phyloP scores from a whole-genome alignment of 768 basidiomycete genomes.

The Paxillus rubicundulus region DNA sequence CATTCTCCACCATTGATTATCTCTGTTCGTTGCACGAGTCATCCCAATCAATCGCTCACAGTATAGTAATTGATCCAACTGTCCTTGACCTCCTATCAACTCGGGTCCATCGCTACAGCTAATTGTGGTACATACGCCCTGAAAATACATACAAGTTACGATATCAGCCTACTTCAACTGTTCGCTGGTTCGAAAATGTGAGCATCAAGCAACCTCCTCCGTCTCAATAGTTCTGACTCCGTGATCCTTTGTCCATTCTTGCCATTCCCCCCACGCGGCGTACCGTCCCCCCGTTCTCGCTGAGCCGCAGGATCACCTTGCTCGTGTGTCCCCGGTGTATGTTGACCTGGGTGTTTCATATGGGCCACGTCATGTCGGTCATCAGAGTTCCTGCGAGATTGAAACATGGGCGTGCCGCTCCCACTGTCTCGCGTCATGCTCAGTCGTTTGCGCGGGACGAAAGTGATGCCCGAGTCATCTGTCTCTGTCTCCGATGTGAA shows the following conservation, averaged over 20 bases:
- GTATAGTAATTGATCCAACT: too few relatives aligned
- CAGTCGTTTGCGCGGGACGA: slow-evolving; percentile 57
- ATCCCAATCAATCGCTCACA: neutral
- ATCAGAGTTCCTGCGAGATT: slow-evolving; percentile 19
- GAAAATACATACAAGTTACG: neutral
- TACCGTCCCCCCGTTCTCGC: slow-evolving; percentile 29
- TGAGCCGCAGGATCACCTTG: neutral
- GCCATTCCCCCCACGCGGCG: slow-evolving; percentile 31
- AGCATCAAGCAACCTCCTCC: slow-evolving; percentile 73
- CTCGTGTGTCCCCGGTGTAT: slow-evolving; percentile 10
- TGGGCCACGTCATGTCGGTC: slow-evolving; percentile 14
- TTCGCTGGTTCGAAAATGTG: slow-evolving; percentile 49
- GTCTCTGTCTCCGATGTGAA: slow-evolving; percentile 59
- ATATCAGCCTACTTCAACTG: neutral
- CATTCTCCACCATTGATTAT: neutral
- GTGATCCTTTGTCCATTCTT: slow-evolving; percentile 66
- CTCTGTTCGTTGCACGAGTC: neutral
- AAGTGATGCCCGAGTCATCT: slow-evolving; percentile 68
- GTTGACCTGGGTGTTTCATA: slow-evolving; percentile 17
- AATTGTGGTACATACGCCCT: neutral
- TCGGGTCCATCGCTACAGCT: neutral
- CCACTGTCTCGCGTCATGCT: slow-evolving; percentile 9
- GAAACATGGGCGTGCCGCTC: slow-evolving; percentile 26
- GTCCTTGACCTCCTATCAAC: neutral
- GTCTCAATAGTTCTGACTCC: slow-evolving; percentile 76